Percentiles rank a stretch among this genome's conserved stretches.
These are phyloP conservation scores for Nemania serpens DNA, from an alignment of 2,329 filamentous ascomycete genomes.

Conservation along the genomic window DNA sequence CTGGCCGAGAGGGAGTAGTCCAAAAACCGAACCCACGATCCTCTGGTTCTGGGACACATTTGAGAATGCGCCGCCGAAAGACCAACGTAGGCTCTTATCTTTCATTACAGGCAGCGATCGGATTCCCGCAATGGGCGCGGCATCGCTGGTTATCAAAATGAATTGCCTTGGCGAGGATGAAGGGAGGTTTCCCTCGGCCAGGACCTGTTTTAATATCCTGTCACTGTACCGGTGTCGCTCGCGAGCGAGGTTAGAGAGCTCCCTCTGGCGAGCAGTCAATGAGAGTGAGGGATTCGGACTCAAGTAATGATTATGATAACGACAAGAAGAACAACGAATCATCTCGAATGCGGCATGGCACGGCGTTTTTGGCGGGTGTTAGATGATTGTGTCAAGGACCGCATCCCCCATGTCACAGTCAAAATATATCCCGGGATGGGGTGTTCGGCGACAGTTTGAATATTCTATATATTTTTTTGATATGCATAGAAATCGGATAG, in stretches of 20 bases:
- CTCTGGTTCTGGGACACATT: constrained; percentile 91
- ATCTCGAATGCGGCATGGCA: constrained; percentile 22
- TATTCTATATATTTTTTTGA: constrained; percentile 1
- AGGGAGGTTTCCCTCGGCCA: constrained; percentile 78
- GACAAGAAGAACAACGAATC: constrained; percentile 11
- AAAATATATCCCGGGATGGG: neutral
- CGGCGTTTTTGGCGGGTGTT: constrained; percentile 22
- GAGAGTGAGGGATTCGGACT: constrained; percentile 93
- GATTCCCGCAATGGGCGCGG: constrained; percentile 83
- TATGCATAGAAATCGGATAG: neutral
- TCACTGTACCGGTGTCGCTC: constrained; percentile 74
- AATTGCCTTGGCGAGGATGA: constrained; percentile 76
- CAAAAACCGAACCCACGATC: constrained; percentile 67
- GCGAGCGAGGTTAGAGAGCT: constrained; percentile 67
- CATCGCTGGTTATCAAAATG: constrained; percentile 77
- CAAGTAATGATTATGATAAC: constrained; percentile 34
- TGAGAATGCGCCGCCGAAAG: constrained; percentile 62
- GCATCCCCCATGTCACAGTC: neutral
- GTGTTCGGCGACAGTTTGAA: constrained; percentile 8
- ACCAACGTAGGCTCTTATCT: constrained; percentile 78
- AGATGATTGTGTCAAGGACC: constrained; percentile 2
- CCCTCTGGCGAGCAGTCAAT: constrained; percentile 83
- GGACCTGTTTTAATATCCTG: constrained; percentile 90
- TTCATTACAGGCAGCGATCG: constrained; percentile 92
- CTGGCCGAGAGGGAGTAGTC: constrained; percentile 61